Evolutionary conservation across 192 early-diverging fungal species (phyloP).

Genomic region (Entrophospora sp.): DNA sequence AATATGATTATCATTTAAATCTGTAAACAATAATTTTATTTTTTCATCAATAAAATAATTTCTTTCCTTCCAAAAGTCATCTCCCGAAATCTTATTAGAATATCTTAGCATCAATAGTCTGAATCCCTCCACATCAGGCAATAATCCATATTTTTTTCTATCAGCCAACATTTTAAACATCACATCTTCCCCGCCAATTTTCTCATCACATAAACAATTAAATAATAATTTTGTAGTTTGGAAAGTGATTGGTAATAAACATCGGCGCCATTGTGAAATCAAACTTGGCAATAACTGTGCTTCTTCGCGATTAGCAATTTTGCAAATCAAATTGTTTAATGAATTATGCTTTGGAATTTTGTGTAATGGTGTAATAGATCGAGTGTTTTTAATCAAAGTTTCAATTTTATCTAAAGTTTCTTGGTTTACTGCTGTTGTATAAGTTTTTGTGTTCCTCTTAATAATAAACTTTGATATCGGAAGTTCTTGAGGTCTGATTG

Average conservation of each 20-base stretch:
- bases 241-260: neutral
- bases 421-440: too few relatives aligned
- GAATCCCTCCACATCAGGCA: neutral
- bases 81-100: constrained; percentile 1
- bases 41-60: too few relatives aligned
- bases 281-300: neutral
- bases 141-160: constrained; percentile 8
- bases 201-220: neutral
- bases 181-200: neutral
- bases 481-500: too few relatives aligned
- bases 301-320: neutral
- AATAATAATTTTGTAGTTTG: neutral
- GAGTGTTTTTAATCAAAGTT: neutral
- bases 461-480: too few relatives aligned
- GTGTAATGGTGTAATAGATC: neutral
- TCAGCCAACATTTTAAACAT: constrained; percentile 6
- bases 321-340: constrained; percentile 5
- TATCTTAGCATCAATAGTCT: neutral
- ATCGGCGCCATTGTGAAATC: constrained; percentile 7
- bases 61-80: too few relatives aligned
- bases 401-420: neutral
- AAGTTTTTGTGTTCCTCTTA: neutral
- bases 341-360: neutral
- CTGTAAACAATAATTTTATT: too few relatives aligned
- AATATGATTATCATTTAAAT: too few relatives aligned